These are phyloP conservation scores for Carex arenaria DNA, from an alignment of 202 grass and related monocot genomes.

Conservation along the genomic window DNA sequence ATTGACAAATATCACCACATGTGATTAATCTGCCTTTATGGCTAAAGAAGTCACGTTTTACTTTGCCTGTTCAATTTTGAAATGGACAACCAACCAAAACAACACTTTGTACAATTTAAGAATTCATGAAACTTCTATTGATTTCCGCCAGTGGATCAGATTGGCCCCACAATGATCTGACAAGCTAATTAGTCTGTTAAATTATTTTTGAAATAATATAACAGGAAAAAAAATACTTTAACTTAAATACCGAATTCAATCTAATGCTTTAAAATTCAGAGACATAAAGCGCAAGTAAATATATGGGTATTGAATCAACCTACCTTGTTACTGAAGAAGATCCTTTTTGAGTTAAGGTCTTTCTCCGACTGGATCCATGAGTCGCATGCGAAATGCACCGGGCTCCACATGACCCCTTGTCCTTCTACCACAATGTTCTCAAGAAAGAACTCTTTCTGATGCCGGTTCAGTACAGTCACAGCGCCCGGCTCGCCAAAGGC, in stretches of 20 bases:
- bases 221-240: neutral
- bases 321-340: slow-evolving; percentile 98
- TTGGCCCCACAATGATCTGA: neutral
- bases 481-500: slow-evolving; percentile 76
- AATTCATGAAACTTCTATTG: slow-evolving; percentile 6
- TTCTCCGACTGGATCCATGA: slow-evolving; percentile 88
- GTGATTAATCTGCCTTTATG: neutral
- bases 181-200: neutral
- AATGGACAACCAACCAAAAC: slow-evolving; percentile 10
- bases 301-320: neutral
- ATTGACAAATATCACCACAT: slow-evolving; percentile 7
- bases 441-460: slow-evolving; percentile 88
- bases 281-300: neutral
- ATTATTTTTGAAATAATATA: neutral
- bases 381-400: slow-evolving; percentile 73
- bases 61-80: slow-evolving; percentile 13
- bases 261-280: neutral
- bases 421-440: slow-evolving; percentile 87
- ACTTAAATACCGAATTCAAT: neutral
- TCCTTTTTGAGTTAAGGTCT: slow-evolving; percentile 48
- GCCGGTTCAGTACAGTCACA: slow-evolving; percentile 62
- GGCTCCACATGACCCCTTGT: slow-evolving; percentile 43
- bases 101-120: neutral
- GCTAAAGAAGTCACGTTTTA: slow-evolving; percentile 17
- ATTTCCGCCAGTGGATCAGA: neutral